Conservation (phyloP, 2,329 filamentous ascomycete genomes). For the Ophiostoma ips region DNA sequence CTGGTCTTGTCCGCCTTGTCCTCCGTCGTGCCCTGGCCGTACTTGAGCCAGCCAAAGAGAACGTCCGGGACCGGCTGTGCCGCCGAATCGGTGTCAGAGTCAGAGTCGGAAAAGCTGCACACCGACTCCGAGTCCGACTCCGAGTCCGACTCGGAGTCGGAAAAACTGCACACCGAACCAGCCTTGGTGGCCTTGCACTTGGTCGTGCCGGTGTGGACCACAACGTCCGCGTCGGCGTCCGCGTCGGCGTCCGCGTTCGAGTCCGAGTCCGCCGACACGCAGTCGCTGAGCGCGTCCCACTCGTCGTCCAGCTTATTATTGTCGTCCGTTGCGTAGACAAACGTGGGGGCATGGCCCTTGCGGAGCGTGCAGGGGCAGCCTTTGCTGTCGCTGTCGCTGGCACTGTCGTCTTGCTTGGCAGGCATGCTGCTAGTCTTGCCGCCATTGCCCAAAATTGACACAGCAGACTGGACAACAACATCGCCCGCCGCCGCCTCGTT, state of each 20-base stretch:
- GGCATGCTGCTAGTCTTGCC: too few species aligned
- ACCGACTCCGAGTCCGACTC: neutral
- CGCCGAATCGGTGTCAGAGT: neutral
- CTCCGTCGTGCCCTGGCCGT: neutral
- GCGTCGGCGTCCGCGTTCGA: neutral
- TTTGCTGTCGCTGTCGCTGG: neutral
- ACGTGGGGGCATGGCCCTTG: neutral
- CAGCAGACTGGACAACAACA: too few species aligned
- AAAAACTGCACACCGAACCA: neutral
- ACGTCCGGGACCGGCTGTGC: neutral
- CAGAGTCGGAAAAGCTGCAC: too few species aligned
- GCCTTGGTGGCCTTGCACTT: neutral
- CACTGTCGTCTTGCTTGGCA: neutral
- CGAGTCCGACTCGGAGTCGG: neutral
- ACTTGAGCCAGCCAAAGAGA: neutral
- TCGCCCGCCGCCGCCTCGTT: too few species aligned
- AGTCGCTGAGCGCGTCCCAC: neutral
- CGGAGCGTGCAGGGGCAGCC: neutral
- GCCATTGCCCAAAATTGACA: too few species aligned
- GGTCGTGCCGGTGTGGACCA: too few species aligned
- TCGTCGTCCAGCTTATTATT: neutral
- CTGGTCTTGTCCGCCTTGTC: neutral
- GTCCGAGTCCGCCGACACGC: neutral
- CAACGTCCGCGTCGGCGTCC: neutral
- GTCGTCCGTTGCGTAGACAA: neutral